These are phyloP conservation scores for Paramecium sonneborni DNA, from an alignment of 73 alveolate genomes.

Conservation along the genomic window DNA sequence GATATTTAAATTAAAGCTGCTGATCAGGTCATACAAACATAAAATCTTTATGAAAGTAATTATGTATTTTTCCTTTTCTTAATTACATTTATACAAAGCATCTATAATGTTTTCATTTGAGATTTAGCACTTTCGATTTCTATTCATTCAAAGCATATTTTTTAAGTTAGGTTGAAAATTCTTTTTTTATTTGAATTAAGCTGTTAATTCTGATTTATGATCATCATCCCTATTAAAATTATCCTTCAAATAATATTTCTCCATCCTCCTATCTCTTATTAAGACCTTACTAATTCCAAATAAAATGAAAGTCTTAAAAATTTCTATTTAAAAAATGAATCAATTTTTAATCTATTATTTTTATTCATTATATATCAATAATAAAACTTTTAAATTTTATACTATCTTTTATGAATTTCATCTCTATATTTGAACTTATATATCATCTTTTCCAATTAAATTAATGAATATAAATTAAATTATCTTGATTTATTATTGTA, in stretches of 20 bases:
- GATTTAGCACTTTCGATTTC: constrained; percentile 67
- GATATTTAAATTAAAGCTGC: no score
- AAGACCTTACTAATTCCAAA: constrained; percentile 89
- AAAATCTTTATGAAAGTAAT: constrained; percentile 53
- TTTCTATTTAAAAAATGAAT: constrained; percentile 83
- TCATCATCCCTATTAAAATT: no score
- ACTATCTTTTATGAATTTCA: constrained; percentile 56
- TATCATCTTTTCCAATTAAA: constrained; percentile 81
- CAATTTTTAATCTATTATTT: constrained; percentile 50
- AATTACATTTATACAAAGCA: constrained; percentile 70
- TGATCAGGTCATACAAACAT: no score
- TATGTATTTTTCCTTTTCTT: background rate
- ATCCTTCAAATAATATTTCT: no score
- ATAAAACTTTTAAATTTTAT: constrained; percentile 69
- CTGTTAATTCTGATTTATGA: no score
- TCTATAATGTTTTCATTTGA: no score
- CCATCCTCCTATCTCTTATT: constrained; percentile 80
- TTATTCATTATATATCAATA: constrained; percentile 66
- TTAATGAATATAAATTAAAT: no score
- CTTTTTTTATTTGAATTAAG: no score
- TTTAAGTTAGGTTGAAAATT: background rate
- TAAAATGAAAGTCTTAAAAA: constrained; percentile 88
- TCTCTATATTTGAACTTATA: constrained; percentile 86
- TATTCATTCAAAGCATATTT: background rate
- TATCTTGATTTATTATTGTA: no score